Conservation (phyloP, 2,329 filamentous ascomycete species). For the Pseudodiploospora longispora region DNA sequence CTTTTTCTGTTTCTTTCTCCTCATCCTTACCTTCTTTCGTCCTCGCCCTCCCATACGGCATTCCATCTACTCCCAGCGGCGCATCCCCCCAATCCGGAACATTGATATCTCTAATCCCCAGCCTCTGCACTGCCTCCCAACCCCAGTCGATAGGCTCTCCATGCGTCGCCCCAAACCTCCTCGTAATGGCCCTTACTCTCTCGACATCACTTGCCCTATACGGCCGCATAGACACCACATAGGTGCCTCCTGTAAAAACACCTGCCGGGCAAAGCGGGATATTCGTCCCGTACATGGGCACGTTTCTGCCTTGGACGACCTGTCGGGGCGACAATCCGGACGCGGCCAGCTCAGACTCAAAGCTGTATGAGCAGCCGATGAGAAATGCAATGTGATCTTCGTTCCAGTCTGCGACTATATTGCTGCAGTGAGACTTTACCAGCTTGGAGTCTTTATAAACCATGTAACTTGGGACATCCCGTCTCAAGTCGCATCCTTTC, state of each 20-base stretch:
- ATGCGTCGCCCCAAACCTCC: slow-evolving; percentile 47
- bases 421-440: slow-evolving; percentile 25
- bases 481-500: slow-evolving; percentile 44
- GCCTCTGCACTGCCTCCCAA: slow-evolving; percentile 42
- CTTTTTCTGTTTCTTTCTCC: slow-evolving; percentile 13
- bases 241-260: slow-evolving; percentile 45
- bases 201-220: slow-evolving; percentile 44
- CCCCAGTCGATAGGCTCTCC: slow-evolving; percentile 60
- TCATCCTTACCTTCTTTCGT: slow-evolving; percentile 12
- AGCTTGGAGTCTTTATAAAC: slow-evolving; percentile 45
- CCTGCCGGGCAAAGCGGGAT: slow-evolving; percentile 50
- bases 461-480: slow-evolving; percentile 50
- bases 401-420: slow-evolving; percentile 46
- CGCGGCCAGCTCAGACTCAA: slow-evolving; percentile 46
- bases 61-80: slow-evolving; percentile 31
- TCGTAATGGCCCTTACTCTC: slow-evolving; percentile 45
- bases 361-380: slow-evolving; percentile 57
- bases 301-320: slow-evolving; percentile 36
- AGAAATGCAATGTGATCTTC: slow-evolving; percentile 53
- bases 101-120: slow-evolving; percentile 48
- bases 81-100: slow-evolving; percentile 50
- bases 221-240: slow-evolving; percentile 57
- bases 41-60: slow-evolving; percentile 22
- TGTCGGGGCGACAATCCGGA: slow-evolving; percentile 47
- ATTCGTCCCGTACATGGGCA: slow-evolving; percentile 54